Conservation (phyloP, 2,329 filamentous ascomycete genomes). For the Macrophomina pseudophaseolina region DNA sequence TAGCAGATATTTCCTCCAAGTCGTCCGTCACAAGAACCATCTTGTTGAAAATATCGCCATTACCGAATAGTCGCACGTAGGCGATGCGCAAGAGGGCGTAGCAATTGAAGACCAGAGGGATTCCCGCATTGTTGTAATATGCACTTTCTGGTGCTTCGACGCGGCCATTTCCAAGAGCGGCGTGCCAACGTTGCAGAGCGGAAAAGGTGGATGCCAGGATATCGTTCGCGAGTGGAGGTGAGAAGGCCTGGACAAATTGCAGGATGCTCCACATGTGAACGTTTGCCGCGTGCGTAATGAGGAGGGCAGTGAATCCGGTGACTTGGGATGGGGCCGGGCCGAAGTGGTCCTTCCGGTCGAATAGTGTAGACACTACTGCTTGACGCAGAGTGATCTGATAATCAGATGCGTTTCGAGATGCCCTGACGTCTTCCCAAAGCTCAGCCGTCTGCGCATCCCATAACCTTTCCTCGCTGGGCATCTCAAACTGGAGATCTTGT, state of each 20-base stretch:
- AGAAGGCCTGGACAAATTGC: slow-evolving; percentile 38
- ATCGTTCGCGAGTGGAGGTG: not conserved
- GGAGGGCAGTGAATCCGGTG: slow-evolving; percentile 38
- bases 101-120: slow-evolving; percentile 42
- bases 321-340: slow-evolving; percentile 26
- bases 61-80: slow-evolving; percentile 39
- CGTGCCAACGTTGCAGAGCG: slow-evolving; percentile 37
- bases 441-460: slow-evolving; percentile 39
- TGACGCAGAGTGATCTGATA: slow-evolving; percentile 31
- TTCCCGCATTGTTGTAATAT: slow-evolving; percentile 34
- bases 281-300: slow-evolving; percentile 44
- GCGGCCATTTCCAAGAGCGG: slow-evolving; percentile 27
- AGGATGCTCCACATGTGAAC: slow-evolving; percentile 43
- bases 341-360: slow-evolving; percentile 30
- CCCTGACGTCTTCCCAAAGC: slow-evolving; percentile 33
- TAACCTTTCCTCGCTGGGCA: slow-evolving; percentile 39
- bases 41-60: slow-evolving; percentile 36
- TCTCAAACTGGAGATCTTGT: slow-evolving; percentile 42
- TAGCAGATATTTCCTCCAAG: slow-evolving; percentile 33
- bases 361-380: slow-evolving; percentile 35
- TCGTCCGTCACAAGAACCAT: slow-evolving; percentile 38
- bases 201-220: slow-evolving; percentile 32
- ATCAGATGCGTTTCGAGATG: not conserved
- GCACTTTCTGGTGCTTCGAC: slow-evolving; percentile 27
- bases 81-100: slow-evolving; percentile 42